Evolutionary conservation across 2,329 filamentous ascomycete genomes (phyloP).

Genomic region (Colletotrichum lindemuthianum): DNA sequence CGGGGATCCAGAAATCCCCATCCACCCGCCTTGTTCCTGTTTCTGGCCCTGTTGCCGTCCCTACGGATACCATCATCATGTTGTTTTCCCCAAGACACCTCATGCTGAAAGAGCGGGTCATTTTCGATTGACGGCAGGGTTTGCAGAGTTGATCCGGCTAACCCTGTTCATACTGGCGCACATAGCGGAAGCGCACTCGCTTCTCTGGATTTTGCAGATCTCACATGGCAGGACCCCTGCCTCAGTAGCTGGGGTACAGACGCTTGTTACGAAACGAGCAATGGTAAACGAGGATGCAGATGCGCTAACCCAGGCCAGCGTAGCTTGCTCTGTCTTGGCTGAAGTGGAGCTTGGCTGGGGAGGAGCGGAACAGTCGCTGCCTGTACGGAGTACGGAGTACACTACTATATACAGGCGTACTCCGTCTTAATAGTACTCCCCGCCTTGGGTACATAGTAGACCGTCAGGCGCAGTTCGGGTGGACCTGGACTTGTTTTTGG

Average conservation of each 20-base stretch:
- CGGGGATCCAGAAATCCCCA: too few relatives aligned
- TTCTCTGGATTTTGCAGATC: slow-evolving; percentile 37
- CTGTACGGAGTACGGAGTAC: too few relatives aligned
- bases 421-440: too few relatives aligned
- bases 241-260: slow-evolving; percentile 1
- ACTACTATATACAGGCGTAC: too few relatives aligned
- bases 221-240: slow-evolving; percentile 31
- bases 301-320: slow-evolving; percentile 12
- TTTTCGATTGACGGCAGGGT: slow-evolving; percentile 19
- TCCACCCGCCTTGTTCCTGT: too few relatives aligned
- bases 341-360: slow-evolving; percentile 10
- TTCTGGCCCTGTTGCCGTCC: too few relatives aligned
- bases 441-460: too few relatives aligned
- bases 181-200: slow-evolving; percentile 21
- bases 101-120: background rate
- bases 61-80: background rate
- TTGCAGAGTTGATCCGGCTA: slow-evolving; percentile 2
- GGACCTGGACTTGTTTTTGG: too few relatives aligned
- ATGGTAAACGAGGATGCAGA: slow-evolving; percentile 34
- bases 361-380: background rate
- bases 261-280: slow-evolving; percentile 34
- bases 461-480: too few relatives aligned
- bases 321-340: slow-evolving; percentile 20
- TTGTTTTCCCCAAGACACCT: background rate
- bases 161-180: slow-evolving; percentile 1